phyloP scores from a whole-genome alignment of 352 stramenopile species.

The Halophytophthora batemanensis region DNA sequence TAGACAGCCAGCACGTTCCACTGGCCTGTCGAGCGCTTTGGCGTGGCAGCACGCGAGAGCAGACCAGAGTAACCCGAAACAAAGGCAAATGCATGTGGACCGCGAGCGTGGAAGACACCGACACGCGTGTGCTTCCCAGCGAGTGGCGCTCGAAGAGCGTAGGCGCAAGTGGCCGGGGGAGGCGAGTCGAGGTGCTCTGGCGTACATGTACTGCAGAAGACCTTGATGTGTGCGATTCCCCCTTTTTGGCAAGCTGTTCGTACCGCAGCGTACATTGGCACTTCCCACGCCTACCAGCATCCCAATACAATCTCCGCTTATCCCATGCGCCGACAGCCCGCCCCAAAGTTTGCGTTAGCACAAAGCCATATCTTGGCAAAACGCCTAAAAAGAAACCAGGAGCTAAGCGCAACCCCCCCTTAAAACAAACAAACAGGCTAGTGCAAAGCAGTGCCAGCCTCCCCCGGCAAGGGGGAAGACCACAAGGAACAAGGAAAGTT shows the following conservation, averaged over 20 bases:
- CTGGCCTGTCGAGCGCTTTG: too few relatives aligned
- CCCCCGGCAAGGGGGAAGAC: neutral
- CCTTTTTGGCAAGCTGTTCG: too few relatives aligned
- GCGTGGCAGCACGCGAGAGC: slow-evolving; percentile 8
- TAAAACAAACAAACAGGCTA: neutral
- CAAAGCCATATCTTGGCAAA: too few relatives aligned
- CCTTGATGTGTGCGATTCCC: too few relatives aligned
- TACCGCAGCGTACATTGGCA: too few relatives aligned
- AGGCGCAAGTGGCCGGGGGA: slow-evolving; percentile 23
- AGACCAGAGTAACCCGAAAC: slow-evolving; percentile 17
- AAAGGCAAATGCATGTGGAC: slow-evolving; percentile 21
- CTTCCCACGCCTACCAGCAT: slow-evolving; percentile 18
- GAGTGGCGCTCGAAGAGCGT: slow-evolving; percentile 7
- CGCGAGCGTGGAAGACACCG: too few relatives aligned
- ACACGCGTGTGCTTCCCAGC: too few relatives aligned
- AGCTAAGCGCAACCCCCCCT: neutral
- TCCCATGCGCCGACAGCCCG: slow-evolving; percentile 1
- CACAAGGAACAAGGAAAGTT: neutral
- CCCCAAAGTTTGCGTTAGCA: too few relatives aligned
- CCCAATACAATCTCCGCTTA: slow-evolving; percentile 27
- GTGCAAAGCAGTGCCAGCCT: too few relatives aligned
- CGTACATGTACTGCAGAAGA: slow-evolving; percentile 1
- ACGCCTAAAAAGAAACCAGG: too few relatives aligned
- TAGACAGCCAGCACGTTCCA: slow-evolving; percentile 37
- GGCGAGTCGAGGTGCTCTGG: too few relatives aligned